Conservation (phyloP, 1,284 basidiomycete genomes). For the Apiotrichum mycotoxinovorans region DNA sequence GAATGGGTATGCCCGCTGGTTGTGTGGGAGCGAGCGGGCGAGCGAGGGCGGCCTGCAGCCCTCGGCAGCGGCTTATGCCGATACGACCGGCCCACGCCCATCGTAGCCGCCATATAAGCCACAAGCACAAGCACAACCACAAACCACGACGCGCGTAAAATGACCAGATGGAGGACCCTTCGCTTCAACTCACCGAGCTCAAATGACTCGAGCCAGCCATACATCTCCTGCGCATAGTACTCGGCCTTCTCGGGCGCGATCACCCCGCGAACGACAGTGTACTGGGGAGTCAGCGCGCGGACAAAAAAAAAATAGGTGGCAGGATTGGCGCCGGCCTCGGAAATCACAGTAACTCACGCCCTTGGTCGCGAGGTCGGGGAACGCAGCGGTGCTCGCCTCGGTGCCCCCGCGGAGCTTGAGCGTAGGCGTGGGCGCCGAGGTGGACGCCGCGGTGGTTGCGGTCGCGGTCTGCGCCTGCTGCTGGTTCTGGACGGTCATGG, state of each 20-base stretch:
- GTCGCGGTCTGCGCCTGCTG: neutral
- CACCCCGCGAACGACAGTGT: constrained; percentile 42
- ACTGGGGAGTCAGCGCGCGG: constrained; percentile 23
- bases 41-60: too few species aligned
- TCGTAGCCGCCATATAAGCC: too few species aligned
- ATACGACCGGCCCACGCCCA: too few species aligned
- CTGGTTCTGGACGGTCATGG: neutral
- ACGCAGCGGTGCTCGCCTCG: constrained; percentile 17
- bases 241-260: constrained; percentile 34
- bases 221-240: constrained; percentile 40
- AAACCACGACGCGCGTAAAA: too few species aligned
- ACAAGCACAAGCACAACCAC: too few species aligned
- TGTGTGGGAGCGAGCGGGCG: too few species aligned
- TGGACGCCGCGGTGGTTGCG: neutral
- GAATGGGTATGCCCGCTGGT: too few species aligned
- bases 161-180: too few species aligned
- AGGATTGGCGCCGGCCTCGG: too few species aligned
- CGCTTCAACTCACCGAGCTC: constrained; percentile 13
- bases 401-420: constrained; percentile 26
- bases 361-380: constrained; percentile 26
- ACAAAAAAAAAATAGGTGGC: neutral
- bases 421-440: constrained; percentile 4
- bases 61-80: too few species aligned
- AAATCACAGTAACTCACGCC: too few species aligned
- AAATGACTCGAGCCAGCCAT: constrained; percentile 46